These are phyloP conservation scores for Metschnikowia vanudenii DNA, from an alignment of 805 yeast species.

Conservation along the genomic window DNA sequence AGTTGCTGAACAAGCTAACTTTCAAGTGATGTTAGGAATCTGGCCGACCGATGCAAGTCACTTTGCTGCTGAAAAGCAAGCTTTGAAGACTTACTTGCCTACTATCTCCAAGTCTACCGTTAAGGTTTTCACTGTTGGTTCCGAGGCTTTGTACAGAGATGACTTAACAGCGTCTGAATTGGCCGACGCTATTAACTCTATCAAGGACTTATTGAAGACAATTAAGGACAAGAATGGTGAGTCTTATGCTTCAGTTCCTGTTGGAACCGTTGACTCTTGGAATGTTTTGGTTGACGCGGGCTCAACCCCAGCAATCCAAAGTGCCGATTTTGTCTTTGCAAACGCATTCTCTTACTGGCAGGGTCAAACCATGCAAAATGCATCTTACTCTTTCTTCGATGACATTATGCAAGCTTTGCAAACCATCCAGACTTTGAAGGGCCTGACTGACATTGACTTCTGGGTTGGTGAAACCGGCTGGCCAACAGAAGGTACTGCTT, in stretches of 20 bases:
- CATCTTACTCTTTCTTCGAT: slow-evolving; percentile 90
- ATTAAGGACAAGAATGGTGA: slow-evolving; percentile 80
- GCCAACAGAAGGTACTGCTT: slow-evolving; percentile 85
- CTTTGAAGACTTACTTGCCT: slow-evolving; percentile 72
- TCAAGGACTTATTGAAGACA: slow-evolving; percentile 57
- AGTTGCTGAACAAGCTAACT: slow-evolving; percentile 75
- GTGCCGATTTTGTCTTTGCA: slow-evolving; percentile 83
- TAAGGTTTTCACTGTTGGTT: slow-evolving; percentile 83
- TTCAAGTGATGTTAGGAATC: slow-evolving; percentile 76
- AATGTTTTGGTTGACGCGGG: slow-evolving; percentile 81
- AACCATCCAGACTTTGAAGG: slow-evolving; percentile 80
- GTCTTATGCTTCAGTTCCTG: slow-evolving; percentile 67
- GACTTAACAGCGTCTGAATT: slow-evolving; percentile 76
- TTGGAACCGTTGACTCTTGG: slow-evolving; percentile 97
- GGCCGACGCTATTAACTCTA: slow-evolving; percentile 61
- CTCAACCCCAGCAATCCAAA: slow-evolving; percentile 66
- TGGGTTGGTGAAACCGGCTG: slow-evolving; percentile 99
- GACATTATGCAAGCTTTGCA: slow-evolving; percentile 98
- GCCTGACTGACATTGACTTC: slow-evolving; percentile 79
- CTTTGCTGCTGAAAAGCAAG: slow-evolving; percentile 69
- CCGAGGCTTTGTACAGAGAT: slow-evolving; percentile 91
- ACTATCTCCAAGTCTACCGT: slow-evolving; percentile 64
- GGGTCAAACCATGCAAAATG: slow-evolving; percentile 81
- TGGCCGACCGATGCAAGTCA: slow-evolving; percentile 92
- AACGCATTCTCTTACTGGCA: slow-evolving; percentile 99